phyloP scores from a whole-genome alignment of 495 filamentous ascomycete species.

The Rusavskia elegans region DNA sequence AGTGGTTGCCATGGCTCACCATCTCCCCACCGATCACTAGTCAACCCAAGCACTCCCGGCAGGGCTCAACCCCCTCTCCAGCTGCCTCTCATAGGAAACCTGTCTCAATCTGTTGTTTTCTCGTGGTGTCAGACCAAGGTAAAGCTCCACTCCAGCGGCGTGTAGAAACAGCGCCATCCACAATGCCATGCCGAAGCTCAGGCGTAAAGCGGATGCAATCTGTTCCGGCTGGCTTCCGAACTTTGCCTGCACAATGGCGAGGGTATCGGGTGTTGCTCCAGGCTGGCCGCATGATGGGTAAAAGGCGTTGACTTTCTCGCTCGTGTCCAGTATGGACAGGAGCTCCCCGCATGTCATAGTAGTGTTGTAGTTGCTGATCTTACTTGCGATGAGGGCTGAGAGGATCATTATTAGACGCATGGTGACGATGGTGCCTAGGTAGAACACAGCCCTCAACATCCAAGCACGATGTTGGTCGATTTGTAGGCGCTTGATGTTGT shows the following conservation, averaged over 20 bases:
- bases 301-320: slow-evolving; percentile 9
- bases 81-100: slow-evolving; percentile 33
- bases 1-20: slow-evolving; percentile 5
- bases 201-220: slow-evolving; percentile 20
- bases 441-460: slow-evolving; percentile 37
- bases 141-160: slow-evolving; percentile 30
- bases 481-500: slow-evolving; percentile 34
- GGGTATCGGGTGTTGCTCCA: slow-evolving; percentile 13
- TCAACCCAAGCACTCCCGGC: slow-evolving; percentile 32
- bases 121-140: slow-evolving; percentile 32
- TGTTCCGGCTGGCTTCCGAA: slow-evolving; percentile 14
- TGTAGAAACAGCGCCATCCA: slow-evolving; percentile 32
- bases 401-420: slow-evolving; percentile 25
- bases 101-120: slow-evolving; percentile 30
- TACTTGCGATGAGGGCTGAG: slow-evolving; percentile 18
- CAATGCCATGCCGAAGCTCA: slow-evolving; percentile 26
- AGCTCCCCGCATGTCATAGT: slow-evolving; percentile 28
- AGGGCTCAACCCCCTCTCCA: slow-evolving; percentile 30
- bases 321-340: slow-evolving; percentile 13
- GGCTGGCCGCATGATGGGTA: slow-evolving; percentile 26
- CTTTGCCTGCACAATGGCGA: slow-evolving; percentile 18
- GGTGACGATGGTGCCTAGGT: slow-evolving; percentile 32
- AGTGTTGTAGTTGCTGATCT: slow-evolving; percentile 18
- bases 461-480: slow-evolving; percentile 41
- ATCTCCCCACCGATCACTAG: slow-evolving; percentile 29